Evolutionary conservation across 2,329 filamentous ascomycete genomes (phyloP).

Genomic region (Penicillium nordicum): DNA sequence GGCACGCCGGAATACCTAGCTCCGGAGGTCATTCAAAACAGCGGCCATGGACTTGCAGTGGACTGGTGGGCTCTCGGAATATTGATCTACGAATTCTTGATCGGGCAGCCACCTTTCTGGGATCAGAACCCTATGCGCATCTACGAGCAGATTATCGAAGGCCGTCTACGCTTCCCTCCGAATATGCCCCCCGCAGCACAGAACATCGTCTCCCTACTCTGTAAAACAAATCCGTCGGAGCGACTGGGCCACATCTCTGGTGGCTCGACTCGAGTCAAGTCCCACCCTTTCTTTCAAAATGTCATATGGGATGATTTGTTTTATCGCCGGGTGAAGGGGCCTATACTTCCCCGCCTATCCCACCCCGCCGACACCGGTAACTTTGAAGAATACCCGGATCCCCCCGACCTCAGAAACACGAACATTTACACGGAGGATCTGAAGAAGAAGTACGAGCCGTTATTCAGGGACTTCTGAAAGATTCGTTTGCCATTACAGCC

Average conservation of each 20-base stretch:
- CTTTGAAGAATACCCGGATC: constrained; percentile 62
- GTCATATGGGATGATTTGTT: constrained; percentile 64
- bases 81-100: constrained; percentile 64
- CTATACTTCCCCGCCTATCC: constrained; percentile 60
- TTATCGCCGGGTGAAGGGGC: constrained; percentile 57
- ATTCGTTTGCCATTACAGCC: not conserved
- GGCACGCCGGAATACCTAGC: constrained; percentile 66
- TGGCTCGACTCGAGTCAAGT: constrained; percentile 57
- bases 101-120: constrained; percentile 67
- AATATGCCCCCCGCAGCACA: constrained; percentile 58
- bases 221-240: constrained; percentile 62
- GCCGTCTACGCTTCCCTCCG: constrained; percentile 58
- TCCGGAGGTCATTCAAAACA: constrained; percentile 65
- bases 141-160: constrained; percentile 65
- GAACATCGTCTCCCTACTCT: constrained; percentile 60
- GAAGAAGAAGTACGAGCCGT: constrained; percentile 57
- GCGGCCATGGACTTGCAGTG: constrained; percentile 61
- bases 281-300: constrained; percentile 59
- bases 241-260: constrained; percentile 62
- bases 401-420: constrained; percentile 50
- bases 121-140: constrained; percentile 67
- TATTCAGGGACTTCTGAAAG: constrained; percentile 59
- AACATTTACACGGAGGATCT: constrained; percentile 59
- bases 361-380: constrained; percentile 61
- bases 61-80: constrained; percentile 70